Conservation (phyloP, 2,329 filamentous ascomycete species). For the Didymella segeticola region DNA sequence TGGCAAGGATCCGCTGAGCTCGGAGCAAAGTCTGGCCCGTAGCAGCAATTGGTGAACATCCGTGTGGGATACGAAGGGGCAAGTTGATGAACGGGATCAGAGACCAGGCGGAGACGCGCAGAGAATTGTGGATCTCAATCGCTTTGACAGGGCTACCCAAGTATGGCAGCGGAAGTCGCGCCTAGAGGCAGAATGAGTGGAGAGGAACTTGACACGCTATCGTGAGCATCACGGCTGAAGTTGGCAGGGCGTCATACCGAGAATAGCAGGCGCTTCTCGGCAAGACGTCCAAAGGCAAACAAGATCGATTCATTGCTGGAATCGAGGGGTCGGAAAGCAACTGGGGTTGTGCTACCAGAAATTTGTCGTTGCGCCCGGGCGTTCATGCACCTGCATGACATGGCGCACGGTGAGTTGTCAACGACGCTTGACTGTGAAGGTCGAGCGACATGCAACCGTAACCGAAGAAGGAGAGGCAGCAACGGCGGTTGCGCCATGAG, state of each 20-base stretch:
- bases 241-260: constrained; percentile 41
- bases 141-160: constrained; percentile 31
- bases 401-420: constrained; percentile 49
- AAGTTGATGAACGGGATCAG: constrained; percentile 38
- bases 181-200: constrained; percentile 38
- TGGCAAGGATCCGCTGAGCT: constrained; percentile 11
- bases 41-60: constrained; percentile 36
- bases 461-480: constrained; percentile 43
- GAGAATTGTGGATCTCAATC: constrained; percentile 36
- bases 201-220: constrained; percentile 45
- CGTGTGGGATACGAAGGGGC: constrained; percentile 28
- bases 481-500: constrained; percentile 48
- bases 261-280: constrained; percentile 43
- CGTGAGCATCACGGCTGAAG: constrained; percentile 46
- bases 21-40: constrained; percentile 36
- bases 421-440: constrained; percentile 46
- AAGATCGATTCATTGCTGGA: constrained; percentile 43
- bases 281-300: constrained; percentile 29
- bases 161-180: constrained; percentile 44
- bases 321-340: constrained; percentile 44
- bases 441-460: constrained; percentile 45
- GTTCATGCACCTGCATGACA: constrained; percentile 46
- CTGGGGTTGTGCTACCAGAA: constrained; percentile 47
- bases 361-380: constrained; percentile 37
- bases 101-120: constrained; percentile 32